These are phyloP conservation scores for Sesbania bispinosa DNA, from an alignment of 306 rosid genomes.

Conservation along the genomic window DNA sequence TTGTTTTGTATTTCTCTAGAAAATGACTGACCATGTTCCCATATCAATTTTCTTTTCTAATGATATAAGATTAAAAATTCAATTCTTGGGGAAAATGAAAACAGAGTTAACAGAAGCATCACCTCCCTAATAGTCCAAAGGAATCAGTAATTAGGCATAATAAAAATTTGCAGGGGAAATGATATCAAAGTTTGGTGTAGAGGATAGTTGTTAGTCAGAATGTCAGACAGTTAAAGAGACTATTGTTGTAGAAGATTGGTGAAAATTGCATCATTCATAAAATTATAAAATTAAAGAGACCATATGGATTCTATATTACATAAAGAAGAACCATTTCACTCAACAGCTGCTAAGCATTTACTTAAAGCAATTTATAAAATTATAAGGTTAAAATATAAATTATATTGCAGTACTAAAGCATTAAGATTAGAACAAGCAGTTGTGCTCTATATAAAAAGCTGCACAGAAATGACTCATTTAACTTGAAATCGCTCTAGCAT, in stretches of 20 bases:
- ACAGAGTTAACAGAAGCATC: slow-evolving; percentile 98
- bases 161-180: not conserved
- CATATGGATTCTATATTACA: slow-evolving; percentile 72
- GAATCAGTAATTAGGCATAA: slow-evolving; percentile 29
- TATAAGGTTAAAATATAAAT: not conserved
- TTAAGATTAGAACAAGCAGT: not conserved
- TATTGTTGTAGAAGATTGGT: too few species aligned
- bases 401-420: not conserved
- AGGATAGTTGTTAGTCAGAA: too few species aligned
- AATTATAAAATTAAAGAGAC: too few species aligned
- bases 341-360: slow-evolving; percentile 6
- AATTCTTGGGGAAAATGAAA: slow-evolving; percentile 85
- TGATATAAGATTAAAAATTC: too few species aligned
- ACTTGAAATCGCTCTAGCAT: not conserved
- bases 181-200: too few species aligned
- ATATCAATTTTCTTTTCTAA: too few species aligned
- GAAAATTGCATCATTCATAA: slow-evolving; percentile 90
- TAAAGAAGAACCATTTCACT: slow-evolving; percentile 11
- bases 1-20: too few species aligned
- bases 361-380: not conserved
- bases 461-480: not conserved
- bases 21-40: too few species aligned
- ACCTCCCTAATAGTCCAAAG: slow-evolving; percentile 67
- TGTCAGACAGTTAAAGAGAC: too few species aligned
- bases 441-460: not conserved